Evolutionary conservation across 805 yeast genomes (phyloP), one percentile per base, ranked within the genome.

Genomic region (Saccharomycopsis sp.): DNA sequence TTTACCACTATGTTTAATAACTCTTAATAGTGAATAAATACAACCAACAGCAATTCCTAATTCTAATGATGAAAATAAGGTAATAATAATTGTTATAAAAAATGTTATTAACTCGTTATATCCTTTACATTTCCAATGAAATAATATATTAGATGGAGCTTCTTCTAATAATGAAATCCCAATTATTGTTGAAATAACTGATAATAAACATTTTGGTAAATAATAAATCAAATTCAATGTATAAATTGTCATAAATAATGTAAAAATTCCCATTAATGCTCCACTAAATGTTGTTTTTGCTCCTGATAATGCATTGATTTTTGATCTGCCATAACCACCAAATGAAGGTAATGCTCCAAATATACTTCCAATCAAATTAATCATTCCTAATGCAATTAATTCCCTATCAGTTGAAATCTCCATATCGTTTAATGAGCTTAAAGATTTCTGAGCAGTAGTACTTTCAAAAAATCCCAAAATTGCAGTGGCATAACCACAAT

Each of bases 261-360:
- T 79, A 4, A 79, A 64, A 2, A 73, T n/a, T 0, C 95, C 89
- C 79, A 88, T 80, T 9, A 83, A 71, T 3, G 76, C 74, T 0
- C 95, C 94, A n/a, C 92, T 72, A 55, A 79, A 64, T 9, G 88
- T 88, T 0, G 95, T 83, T 48, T 74, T 74, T 0, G 94, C 97
- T 4, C 96, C 96, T 12, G 87, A 76, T 38, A 86, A 63, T 1
- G 88, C 81, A 61, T 89, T 89, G 44, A 89, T 78, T 52, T 83
- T 87, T 14, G 95, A 81, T 52, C 97, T 70, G 2, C 96, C 97
- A 54, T 88, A 89, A 0, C 97, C 97, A 8, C 97, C 98, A 66
- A 88, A 88, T 0, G 94, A 75, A 0, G 98, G 96, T 13, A 89
- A 62, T 0, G 87, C 81, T 25, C 71, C 62, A 40, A 70, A 60